These are phyloP conservation scores for Vitellaria paradoxa DNA, from an alignment of 179 eudicot genomes.

Conservation along the genomic window DNA sequence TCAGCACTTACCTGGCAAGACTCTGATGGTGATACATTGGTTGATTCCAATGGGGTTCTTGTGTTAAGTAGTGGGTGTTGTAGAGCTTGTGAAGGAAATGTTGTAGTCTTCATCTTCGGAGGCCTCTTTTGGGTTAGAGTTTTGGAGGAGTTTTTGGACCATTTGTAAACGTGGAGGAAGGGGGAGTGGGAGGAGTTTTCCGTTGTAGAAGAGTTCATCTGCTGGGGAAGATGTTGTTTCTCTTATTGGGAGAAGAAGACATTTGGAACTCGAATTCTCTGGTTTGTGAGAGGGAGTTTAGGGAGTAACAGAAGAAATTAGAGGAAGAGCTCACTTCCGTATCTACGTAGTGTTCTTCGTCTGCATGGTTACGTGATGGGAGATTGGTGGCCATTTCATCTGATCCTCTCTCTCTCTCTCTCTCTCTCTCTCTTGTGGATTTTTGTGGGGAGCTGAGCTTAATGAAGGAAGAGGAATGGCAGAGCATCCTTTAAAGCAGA, in stretches of 20 bases:
- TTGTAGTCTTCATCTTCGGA: conserved; percentile 15
- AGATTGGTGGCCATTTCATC: conserved; percentile 25
- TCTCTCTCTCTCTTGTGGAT: conserved; percentile 15
- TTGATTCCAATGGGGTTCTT: conserved; percentile 48
- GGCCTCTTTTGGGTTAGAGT: conserved; percentile 2
- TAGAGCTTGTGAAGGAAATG: conserved; percentile 6
- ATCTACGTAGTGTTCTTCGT: conserved; percentile 63
- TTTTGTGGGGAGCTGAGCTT: conserved; percentile 24
- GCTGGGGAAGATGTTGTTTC: conserved; percentile 54
- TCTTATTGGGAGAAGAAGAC: conserved; percentile 19
- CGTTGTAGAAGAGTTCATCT: conserved; percentile 84
- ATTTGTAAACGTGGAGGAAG: conserved; percentile 67
- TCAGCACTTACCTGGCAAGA: conserved; percentile 62
- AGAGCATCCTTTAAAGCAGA: conserved; percentile 34
- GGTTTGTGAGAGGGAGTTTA: conserved; percentile 31
- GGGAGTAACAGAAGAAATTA: conserved; percentile 9
- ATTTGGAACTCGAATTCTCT: conserved; percentile 63
- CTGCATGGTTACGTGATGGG: conserved; percentile 21
- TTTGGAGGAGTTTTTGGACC: conserved; percentile 58
- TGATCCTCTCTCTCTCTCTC: conserved; percentile 1
- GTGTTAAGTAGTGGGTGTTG: conserved; percentile 10
- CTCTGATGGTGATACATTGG: conserved; percentile 58
- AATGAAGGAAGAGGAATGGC: conserved; percentile 15
- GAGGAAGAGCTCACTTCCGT: conserved; percentile 58
- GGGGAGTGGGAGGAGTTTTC: conserved; percentile 72